These are phyloP conservation scores for Trichoderma hamatum DNA, from an alignment of 2,329 filamentous ascomycete genomes.

Conservation along the genomic window DNA sequence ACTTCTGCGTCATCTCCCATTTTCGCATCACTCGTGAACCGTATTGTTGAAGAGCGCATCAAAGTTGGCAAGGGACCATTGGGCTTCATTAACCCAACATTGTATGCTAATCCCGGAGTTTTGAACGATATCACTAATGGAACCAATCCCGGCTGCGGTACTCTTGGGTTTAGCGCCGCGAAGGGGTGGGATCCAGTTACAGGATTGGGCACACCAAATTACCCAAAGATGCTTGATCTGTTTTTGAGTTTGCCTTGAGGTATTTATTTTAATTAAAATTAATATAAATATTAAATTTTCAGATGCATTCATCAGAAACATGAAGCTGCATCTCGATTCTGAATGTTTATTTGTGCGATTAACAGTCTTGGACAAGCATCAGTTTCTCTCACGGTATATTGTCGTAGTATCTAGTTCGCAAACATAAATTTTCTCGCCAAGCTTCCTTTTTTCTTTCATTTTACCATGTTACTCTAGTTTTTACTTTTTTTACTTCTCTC, in stretches of 20 bases:
- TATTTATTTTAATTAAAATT: background rate
- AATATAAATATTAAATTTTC: background rate
- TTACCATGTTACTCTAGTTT: no score
- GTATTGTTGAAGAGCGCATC: slow-evolving; percentile 31
- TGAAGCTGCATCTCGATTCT: background rate
- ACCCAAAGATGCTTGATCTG: slow-evolving; percentile 24
- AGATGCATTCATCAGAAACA: background rate
- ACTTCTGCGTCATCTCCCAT: slow-evolving; percentile 31
- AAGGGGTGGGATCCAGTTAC: slow-evolving; percentile 28
- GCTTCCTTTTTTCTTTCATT: background rate
- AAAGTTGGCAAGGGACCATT: slow-evolving; percentile 42
- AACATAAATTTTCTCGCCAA: background rate
- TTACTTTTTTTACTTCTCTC: background rate
- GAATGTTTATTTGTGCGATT: background rate
- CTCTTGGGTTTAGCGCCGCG: slow-evolving; percentile 35
- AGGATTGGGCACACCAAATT: slow-evolving; percentile 27
- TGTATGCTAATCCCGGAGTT: slow-evolving; percentile 1
- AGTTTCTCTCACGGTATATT: background rate
- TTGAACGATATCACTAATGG: slow-evolving; percentile 21
- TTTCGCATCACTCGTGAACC: slow-evolving; percentile 30
- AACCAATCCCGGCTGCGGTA: slow-evolving; percentile 40
- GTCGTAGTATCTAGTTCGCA: background rate
- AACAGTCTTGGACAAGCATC: background rate
- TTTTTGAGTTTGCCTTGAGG: slow-evolving; percentile 21
- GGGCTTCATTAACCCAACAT: slow-evolving; percentile 38